Base-by-base conservation (phyloP, 2,329 filamentous ascomycete genomes). In the Nemania sp. region DNA sequence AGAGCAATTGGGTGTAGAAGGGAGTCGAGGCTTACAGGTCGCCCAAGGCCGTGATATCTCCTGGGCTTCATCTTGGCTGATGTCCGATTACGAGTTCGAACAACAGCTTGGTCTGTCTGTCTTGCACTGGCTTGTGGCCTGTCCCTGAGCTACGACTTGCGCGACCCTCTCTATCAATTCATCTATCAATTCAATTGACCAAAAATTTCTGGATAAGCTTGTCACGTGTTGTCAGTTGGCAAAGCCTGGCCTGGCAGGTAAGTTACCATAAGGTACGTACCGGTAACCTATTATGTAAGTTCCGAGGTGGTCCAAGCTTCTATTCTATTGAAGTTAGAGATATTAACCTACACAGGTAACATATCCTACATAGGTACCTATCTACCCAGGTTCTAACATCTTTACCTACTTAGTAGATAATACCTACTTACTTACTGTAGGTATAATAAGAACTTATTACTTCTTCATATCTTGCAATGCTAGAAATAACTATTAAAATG, bases 31-130 rank as follows among this genome's bases (percentile, higher is more conserved):
- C 89, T 78, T 84, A 92, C 90, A 71, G 88, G 84, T 77, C 86
- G 85, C 79, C 86, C 89, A 67, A 93, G 84, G 77, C 86, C 88
- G 81, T 92, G 90, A 75, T 89, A 92, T 78, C 88, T 87, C 77
- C 83, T 85, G 75, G 88, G 83, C 80, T 85, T 84, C 84, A 86
- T 85, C 62, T 80, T 83, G 80, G 70, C 64, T 70, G 65, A 18
- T 62, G 62, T 70, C 62, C 68, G 54, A 66, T 66, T 52, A 66
- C 13, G 47, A 41, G 52, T 60, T 63, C 66, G 69, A 67, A 68
- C 63, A 69, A 54, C 24, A 49, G 53, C 61, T n/a, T 62, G 29
- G 52, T 38, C 51, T 18, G n/a, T n/a, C 53, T 49, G 2, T 43
- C 8, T 64, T 53, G 53, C 29, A 32, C 32, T 15, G 1, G 52